Percentiles rank a stretch among this genome's conserved stretches.
phyloP scores from a whole-genome alignment of 2,329 filamentous ascomycete genomes.

The Diplodia mutila region DNA sequence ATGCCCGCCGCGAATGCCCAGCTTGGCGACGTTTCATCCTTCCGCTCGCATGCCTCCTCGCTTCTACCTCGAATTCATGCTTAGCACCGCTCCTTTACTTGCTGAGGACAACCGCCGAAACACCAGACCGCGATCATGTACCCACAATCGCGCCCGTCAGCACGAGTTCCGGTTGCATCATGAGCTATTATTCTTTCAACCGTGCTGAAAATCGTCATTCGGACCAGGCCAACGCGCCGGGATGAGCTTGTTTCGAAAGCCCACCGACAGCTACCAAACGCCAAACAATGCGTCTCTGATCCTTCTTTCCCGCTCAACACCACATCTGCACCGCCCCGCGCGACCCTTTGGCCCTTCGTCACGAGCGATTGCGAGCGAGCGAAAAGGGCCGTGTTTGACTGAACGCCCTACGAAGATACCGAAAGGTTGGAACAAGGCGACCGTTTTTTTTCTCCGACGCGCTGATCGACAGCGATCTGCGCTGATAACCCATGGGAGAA shows the following conservation, averaged over 20 bases:
- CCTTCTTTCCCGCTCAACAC: not conserved
- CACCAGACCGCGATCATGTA: too few relatives aligned
- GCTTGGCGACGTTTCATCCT: not conserved
- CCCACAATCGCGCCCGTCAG: not conserved
- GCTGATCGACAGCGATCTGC: constrained; percentile 19
- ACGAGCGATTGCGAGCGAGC: not conserved
- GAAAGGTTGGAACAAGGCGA: not conserved
- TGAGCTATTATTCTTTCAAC: not conserved
- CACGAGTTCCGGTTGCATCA: not conserved
- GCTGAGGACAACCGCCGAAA: not conserved
- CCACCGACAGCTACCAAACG: not conserved
- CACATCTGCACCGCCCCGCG: not conserved
- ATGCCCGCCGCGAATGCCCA: not conserved
- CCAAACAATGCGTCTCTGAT: not conserved
- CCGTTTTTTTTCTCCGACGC: not conserved
- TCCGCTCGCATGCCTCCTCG: constrained; percentile 4
- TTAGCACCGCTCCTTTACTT: not conserved
- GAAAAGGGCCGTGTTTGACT: not conserved
- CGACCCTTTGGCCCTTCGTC: not conserved
- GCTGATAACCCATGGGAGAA: not conserved
- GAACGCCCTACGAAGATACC: constrained; percentile 1
- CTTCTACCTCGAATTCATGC: not conserved
- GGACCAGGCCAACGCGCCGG: not conserved
- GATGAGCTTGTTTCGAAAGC: not conserved
- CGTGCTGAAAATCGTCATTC: not conserved